Percentiles rank a stretch among this genome's conserved stretches.
phyloP scores from a whole-genome alignment of 75 land plant species.

The Picea sitchensis region DNA sequence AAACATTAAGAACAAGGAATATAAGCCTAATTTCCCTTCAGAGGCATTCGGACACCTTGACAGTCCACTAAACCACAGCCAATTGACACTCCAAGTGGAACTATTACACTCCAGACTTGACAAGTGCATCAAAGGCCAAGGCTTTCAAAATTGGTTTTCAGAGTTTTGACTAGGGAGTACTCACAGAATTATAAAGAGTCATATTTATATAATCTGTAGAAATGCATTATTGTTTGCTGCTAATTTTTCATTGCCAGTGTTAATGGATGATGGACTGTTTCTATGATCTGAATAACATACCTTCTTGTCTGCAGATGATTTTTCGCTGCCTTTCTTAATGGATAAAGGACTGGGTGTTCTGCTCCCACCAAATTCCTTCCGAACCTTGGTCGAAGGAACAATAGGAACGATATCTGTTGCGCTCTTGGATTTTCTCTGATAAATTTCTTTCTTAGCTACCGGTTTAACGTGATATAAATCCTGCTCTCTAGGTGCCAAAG shows the following conservation, averaged over 20 bases:
- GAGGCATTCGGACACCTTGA: background rate
- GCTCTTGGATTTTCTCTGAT: background rate
- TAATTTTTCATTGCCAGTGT: background rate
- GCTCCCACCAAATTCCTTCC: background rate
- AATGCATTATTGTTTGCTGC: background rate
- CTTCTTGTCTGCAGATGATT: background rate
- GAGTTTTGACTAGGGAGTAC: too few species aligned
- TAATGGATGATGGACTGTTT: background rate
- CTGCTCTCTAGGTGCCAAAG: background rate
- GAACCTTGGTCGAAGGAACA: background rate
- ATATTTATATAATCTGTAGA: too few species aligned
- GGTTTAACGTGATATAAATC: constrained; percentile 1
- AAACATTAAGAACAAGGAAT: background rate
- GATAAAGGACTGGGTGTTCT: constrained; percentile 1
- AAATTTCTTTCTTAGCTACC: background rate
- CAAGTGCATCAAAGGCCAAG: too few species aligned
- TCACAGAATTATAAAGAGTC: too few species aligned
- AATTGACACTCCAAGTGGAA: background rate
- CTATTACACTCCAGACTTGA: too few species aligned
- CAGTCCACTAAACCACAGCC: background rate
- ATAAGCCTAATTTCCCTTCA: background rate
- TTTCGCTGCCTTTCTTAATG: background rate
- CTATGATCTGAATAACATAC: background rate
- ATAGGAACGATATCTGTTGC: background rate
- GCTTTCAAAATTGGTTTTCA: too few species aligned